Evolutionary conservation across 2,329 filamentous ascomycete genomes (phyloP), one percentile per base, ranked within the genome.

Genomic region (Ceratocystis albifundus): DNA sequence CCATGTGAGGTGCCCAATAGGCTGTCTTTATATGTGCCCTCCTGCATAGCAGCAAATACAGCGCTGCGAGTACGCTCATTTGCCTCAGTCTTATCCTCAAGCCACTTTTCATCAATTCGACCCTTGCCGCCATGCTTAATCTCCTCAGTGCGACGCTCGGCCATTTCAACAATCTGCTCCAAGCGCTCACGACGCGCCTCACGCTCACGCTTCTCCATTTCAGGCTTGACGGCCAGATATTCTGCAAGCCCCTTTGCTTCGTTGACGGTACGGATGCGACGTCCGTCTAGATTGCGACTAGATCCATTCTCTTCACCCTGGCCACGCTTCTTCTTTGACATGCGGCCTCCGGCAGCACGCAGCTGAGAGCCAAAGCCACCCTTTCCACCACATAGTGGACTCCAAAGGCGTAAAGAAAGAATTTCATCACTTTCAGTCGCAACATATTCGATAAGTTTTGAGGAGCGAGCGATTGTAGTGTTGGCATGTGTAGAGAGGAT

Each of bases 351-450:
- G 2, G 94, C 94, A 0, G 95, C 94, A 73, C 95, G 90, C 46
- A 99, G 85, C 75, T 99, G 95, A 1, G 93, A 97, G 65, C 94
- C 94, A 74, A 99, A 99, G 72, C 94, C 94, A 76, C 94, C 94
- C 74, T 99, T 99, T 74, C 95, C 95, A 78, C 95, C 94, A 71
- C 88, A 89, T 48, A 96, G 78, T 4, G 88, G 88, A 1, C 87
- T 80, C 5, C 86, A 87, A 36, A 99, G 84, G 65, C 91, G 89
- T 3, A 99, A 82, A 0, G 91, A 87, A 17, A 99, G 80, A 70
- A 97, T 87, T 44, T 85, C 84, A 78, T 88, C 84, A 65, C 82
- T 69, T 4, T 72, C 71, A 44, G 75, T 73, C 2, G 81, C 77
- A 46, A 94, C 80, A 22, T 91, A 81, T 12, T 80, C 80, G 10